Conservation (phyloP, 1,284 basidiomycete genomes). For the Leccinum variabile region DNA sequence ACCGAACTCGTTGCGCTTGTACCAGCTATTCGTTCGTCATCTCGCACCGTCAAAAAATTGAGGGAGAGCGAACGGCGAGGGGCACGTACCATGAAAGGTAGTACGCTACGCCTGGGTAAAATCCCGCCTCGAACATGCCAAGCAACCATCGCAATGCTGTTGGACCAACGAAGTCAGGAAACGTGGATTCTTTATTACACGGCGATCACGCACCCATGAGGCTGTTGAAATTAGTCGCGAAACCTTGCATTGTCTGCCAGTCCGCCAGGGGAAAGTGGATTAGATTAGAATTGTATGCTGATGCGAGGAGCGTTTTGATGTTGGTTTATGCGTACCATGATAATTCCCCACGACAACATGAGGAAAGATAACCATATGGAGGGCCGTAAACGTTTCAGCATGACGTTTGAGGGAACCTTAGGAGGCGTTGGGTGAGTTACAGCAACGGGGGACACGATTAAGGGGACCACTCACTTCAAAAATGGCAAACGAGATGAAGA, state of each 20-base stretch:
- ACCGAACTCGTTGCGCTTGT: constrained; percentile 71
- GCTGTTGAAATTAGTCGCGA: constrained; percentile 63
- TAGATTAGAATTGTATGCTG: neutral
- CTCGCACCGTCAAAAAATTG: neutral
- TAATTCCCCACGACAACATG: constrained; percentile 70
- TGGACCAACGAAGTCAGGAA: constrained; percentile 2
- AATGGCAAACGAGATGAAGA: constrained; percentile 64
- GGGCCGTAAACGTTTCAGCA: constrained; percentile 70
- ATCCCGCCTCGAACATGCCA: constrained; percentile 69
- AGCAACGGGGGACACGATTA: neutral
- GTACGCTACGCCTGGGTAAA: constrained; percentile 62
- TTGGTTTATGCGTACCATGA: constrained; percentile 50
- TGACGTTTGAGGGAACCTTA: constrained; percentile 66
- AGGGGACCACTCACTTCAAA: constrained; percentile 47
- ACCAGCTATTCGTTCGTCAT: constrained; percentile 45
- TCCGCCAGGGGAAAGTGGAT: neutral
- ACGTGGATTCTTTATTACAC: neutral
- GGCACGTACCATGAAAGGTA: constrained; percentile 62
- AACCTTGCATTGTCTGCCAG: constrained; percentile 63
- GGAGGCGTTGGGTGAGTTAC: neutral
- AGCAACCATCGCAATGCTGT: constrained; percentile 64
- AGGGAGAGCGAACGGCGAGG: neutral
- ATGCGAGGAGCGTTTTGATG: too few species aligned
- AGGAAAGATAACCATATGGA: constrained; percentile 63
- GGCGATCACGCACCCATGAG: constrained; percentile 50